Evolutionary conservation across 2,329 filamentous ascomycete species (phyloP), one percentile per base, ranked within the genome.

Genomic region (Beauveria medogensis): DNA sequence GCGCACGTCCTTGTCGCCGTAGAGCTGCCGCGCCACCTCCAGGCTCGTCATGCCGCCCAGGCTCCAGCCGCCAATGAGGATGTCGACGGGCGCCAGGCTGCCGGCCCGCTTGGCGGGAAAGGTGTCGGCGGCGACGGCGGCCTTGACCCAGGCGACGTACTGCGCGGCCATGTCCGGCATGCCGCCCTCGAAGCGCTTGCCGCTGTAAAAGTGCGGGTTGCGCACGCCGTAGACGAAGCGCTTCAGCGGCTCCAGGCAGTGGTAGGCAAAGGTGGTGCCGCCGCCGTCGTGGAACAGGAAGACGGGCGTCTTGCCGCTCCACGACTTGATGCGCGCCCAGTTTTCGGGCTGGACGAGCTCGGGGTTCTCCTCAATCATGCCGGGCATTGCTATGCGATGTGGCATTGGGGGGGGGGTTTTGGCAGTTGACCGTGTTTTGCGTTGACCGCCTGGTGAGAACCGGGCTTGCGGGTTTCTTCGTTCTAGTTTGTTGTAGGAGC

Each of bases 271-370:
- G 2, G 78, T 79, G 2, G 83, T 86, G 67, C 83, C 83, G 64
- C 83, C 82, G 64, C 83, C 83, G 63, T 86, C 83, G 70, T 86
- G 83, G 44, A 85, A 73, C 48, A 86, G 75, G 61, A 86, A 72
- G 52, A 84, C 72, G 2, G 83, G 82, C n/a, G 74, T 73, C 26
- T 67, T 63, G 37, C 64, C 64, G 14, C 67, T 63, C 10, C 63
- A 44, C 37, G 51, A 57, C 44, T 63, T 62, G 1, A 67, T 66
- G 5, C 65, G 65, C 22, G 63, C 59, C 71, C 69, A 72, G 64
- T 70, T 69, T 52, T 71, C 71, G 18, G 69, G 65, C 67, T 75
- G 73, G 56, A 75, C 64, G 44, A 69, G 62, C 56, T 75, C 71
- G 3, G 70, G 71, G 37, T 72, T 73, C 3, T 63, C 53, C 8